phyloP scores from a whole-genome alignment of 768 basidiomycete genomes.

The Naganishia onofrii region DNA sequence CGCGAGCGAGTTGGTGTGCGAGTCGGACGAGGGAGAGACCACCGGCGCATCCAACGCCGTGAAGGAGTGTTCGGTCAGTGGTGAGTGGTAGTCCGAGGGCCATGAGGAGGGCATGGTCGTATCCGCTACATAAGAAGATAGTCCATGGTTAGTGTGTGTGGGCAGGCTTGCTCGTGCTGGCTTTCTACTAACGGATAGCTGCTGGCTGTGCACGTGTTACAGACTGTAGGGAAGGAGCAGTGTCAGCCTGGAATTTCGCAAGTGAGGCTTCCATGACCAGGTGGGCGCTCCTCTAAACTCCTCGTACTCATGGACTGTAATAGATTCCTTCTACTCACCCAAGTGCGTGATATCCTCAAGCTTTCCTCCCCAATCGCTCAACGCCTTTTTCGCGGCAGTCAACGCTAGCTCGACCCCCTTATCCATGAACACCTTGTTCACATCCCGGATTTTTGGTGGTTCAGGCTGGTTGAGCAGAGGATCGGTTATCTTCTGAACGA shows the following conservation, averaged over 20 bases:
- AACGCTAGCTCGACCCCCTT: constrained; percentile 30
- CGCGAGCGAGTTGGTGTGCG: constrained; percentile 24
- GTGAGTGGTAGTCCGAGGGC: constrained; percentile 25
- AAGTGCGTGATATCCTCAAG: constrained; percentile 34
- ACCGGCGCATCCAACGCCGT: constrained; percentile 37
- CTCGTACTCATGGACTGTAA: neutral
- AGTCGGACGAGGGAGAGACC: constrained; percentile 34
- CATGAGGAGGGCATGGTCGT: constrained; percentile 32
- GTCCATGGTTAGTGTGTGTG: neutral
- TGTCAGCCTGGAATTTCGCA: neutral
- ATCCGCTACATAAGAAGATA: constrained; percentile 22
- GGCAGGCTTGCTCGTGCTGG: neutral
- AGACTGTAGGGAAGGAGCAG: constrained; percentile 12
- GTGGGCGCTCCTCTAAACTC: neutral
- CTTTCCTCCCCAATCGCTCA: constrained; percentile 33
- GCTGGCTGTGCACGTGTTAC: constrained; percentile 33
- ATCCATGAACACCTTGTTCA: constrained; percentile 33
- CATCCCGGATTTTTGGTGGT: constrained; percentile 31
- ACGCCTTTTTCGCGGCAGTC: constrained; percentile 28
- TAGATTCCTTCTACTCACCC: constrained; percentile 18
- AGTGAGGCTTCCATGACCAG: neutral
- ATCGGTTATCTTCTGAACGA: constrained; percentile 10
- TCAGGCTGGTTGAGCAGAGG: constrained; percentile 26
- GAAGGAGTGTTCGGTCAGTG: constrained; percentile 33
- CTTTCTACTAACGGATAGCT: constrained; percentile 27